Conservation (phyloP, 768 basidiomycete species). For the Mycena rebaudengoi region DNA sequence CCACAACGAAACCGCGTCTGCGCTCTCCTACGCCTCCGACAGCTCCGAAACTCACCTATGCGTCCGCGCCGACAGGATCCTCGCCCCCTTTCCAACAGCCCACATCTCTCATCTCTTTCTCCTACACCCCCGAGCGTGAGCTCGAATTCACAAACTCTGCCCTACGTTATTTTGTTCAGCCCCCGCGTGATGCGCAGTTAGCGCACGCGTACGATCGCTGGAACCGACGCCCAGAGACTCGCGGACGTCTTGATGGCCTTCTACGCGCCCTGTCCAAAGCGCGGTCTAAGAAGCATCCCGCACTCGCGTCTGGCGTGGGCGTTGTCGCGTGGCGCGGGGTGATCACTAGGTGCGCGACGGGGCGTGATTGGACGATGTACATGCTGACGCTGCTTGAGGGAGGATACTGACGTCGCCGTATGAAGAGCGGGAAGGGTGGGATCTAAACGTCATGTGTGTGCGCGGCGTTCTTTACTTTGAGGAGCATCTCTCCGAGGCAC, state of each 20-base stretch:
- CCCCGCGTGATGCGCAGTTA: constrained; percentile 72
- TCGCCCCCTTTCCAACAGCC: constrained; percentile 72
- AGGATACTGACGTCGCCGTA: constrained; percentile 87
- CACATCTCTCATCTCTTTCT: constrained; percentile 73
- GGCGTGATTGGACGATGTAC: constrained; percentile 3
- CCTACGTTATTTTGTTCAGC: constrained; percentile 74
- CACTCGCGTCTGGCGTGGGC: constrained; percentile 18
- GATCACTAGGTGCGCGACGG: constrained; percentile 18
- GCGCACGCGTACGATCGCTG: constrained; percentile 78
- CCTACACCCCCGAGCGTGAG: constrained; percentile 64
- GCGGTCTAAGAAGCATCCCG: constrained; percentile 41
- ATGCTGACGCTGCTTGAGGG: constrained; percentile 37
- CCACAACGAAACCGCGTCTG: no score
- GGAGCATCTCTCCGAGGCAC: constrained; percentile 70
- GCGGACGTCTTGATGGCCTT: constrained; percentile 73
- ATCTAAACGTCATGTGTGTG: constrained; percentile 83
- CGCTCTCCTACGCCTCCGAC: no score
- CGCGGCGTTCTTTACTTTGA: constrained; percentile 78
- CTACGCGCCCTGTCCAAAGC: constrained; percentile 63
- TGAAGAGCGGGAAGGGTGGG: constrained; percentile 82
- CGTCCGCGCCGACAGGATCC: not conserved
- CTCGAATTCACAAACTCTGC: constrained; percentile 76
- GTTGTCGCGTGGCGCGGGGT: constrained; percentile 25
- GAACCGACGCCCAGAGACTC: constrained; percentile 70
- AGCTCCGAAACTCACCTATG: constrained; percentile 5